phyloP scores from a whole-genome alignment of 208 protist species.

The Leishmania arabica region DNA sequence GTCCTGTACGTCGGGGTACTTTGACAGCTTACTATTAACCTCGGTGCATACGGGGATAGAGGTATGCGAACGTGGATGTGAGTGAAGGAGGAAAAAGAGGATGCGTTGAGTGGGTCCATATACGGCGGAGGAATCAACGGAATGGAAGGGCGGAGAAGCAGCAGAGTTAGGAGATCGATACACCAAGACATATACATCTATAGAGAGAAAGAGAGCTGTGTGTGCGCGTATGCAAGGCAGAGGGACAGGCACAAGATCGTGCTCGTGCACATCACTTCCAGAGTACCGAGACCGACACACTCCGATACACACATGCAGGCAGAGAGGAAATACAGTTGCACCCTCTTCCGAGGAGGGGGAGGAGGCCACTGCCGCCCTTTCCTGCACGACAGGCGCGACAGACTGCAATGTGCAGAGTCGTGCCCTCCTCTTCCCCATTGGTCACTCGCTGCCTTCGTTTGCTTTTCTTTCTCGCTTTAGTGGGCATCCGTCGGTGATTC shows the following conservation, averaged over 20 bases:
- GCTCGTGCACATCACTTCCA: neutral
- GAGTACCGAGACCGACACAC: neutral
- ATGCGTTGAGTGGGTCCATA: neutral
- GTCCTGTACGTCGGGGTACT: neutral
- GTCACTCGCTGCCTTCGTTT: neutral
- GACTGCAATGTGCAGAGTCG: neutral
- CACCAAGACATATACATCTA: no score
- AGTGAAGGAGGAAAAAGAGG: no score
- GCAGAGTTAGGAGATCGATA: neutral
- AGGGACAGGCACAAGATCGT: neutral
- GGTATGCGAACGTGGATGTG: no score
- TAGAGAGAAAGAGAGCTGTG: no score
- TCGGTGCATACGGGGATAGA: neutral
- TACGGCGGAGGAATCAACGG: neutral
- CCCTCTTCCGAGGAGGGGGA: neutral
- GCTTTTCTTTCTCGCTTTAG: neutral
- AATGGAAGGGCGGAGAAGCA: neutral
- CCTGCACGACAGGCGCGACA: neutral
- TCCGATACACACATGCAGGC: neutral
- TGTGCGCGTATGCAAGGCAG: neutral
- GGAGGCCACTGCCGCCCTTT: neutral
- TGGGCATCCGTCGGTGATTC: neutral
- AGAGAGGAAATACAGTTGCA: neutral
- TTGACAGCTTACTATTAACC: neutral
- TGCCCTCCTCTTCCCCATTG: neutral